Percentiles rank a stretch among this genome's conserved stretches.
Conservation (phyloP, 225 moss, liverwort and hornwort genomes). For the Pseudoscleropodium purum region DNA sequence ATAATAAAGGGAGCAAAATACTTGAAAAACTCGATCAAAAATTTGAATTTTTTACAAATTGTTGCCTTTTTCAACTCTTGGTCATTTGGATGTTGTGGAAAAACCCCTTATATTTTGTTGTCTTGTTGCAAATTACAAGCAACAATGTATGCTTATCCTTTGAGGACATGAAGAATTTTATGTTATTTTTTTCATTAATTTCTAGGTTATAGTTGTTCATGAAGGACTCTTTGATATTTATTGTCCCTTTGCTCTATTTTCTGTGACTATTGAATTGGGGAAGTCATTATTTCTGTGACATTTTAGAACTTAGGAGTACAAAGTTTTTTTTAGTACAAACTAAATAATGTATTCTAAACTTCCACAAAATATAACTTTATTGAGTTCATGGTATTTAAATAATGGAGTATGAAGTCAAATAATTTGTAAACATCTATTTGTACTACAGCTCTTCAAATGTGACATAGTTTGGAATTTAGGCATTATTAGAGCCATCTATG, state of each 20-base stretch:
- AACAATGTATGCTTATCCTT: background rate
- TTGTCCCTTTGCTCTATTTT: background rate
- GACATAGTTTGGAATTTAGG: no score
- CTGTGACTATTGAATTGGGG: background rate
- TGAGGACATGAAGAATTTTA: background rate
- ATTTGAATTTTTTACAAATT: background rate
- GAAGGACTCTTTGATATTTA: no score
- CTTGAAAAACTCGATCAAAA: background rate
- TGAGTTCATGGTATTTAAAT: background rate
- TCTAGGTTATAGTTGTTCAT: background rate
- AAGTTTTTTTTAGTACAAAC: fast-evolving
- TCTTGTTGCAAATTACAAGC: background rate
- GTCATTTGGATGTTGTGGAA: background rate
- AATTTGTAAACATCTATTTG: no score
- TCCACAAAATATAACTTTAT: background rate
- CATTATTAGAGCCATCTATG: no score
- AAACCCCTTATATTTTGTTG: fast-evolving
- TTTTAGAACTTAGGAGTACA: background rate
- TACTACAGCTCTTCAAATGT: no score
- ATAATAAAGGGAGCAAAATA: background rate
- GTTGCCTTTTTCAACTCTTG: background rate
- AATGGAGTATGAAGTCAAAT: no score
- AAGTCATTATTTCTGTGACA: background rate
- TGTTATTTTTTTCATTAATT: background rate
- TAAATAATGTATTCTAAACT: background rate